Percentiles rank a stretch among this genome's conserved stretches.
These are phyloP conservation scores for Talaromyces wortmannii DNA, from an alignment of 495 filamentous ascomycete species.

Conservation along the genomic window DNA sequence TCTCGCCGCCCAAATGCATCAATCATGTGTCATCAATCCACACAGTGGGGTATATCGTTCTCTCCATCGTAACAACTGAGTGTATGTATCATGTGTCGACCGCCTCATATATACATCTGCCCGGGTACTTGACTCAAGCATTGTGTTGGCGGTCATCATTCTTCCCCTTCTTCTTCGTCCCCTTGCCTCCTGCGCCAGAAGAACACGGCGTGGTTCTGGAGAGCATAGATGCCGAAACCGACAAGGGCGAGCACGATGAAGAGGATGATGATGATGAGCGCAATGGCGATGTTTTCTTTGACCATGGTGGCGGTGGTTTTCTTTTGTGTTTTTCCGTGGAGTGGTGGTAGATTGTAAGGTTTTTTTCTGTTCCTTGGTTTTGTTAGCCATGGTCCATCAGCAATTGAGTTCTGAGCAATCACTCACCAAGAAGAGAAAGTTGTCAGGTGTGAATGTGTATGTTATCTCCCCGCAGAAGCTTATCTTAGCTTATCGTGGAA, in stretches of 20 bases:
- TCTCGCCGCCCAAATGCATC: not conserved
- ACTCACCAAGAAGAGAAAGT: not conserved
- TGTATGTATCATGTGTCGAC: not conserved
- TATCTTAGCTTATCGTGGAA: constrained; percentile 7
- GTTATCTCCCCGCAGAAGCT: not conserved
- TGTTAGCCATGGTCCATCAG: too few relatives aligned
- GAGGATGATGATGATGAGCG: constrained; percentile 74
- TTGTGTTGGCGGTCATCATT: not conserved
- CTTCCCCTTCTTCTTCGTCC: constrained; percentile 36
- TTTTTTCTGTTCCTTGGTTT: not conserved
- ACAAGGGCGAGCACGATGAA: constrained; percentile 66
- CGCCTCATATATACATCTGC: not conserved
- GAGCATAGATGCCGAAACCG: constrained; percentile 60
- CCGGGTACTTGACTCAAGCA: too few relatives aligned
- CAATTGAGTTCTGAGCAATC: not conserved
- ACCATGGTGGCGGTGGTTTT: constrained; percentile 20
- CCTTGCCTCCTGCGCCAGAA: constrained; percentile 23
- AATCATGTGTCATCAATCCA: not conserved
- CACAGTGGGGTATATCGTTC: not conserved
- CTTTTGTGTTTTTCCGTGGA: constrained; percentile 16
- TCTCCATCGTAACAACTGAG: not conserved
- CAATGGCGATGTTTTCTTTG: constrained; percentile 70
- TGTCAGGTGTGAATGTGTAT: not conserved
- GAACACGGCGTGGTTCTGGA: constrained; percentile 36
- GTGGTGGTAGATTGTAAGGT: constrained; percentile 4